phyloP scores from a whole-genome alignment of 495 filamentous ascomycete species.

The Penicillium cataractarum region DNA sequence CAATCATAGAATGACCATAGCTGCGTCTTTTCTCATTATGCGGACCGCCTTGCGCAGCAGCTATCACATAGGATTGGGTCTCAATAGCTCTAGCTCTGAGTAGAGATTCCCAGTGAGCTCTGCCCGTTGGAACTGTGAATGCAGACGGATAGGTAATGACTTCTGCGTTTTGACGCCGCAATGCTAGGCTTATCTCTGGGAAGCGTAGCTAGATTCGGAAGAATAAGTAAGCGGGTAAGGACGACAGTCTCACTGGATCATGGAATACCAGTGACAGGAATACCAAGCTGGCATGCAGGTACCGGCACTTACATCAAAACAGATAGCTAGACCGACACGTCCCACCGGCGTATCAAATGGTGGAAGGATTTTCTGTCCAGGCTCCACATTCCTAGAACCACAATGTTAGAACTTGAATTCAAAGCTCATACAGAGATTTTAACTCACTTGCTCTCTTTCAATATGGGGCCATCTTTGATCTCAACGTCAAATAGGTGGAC shows the following conservation, averaged over 20 bases:
- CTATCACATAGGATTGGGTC: constrained; percentile 84
- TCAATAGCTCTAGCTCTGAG: constrained; percentile 86
- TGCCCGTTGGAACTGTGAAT: constrained; percentile 86
- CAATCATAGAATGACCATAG: constrained; percentile 88
- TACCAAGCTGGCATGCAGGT: background rate
- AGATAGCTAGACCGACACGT: constrained; percentile 76
- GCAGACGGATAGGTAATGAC: constrained; percentile 87
- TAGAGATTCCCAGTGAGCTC: constrained; percentile 81
- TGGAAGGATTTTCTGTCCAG: constrained; percentile 57
- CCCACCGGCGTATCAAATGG: constrained; percentile 78
- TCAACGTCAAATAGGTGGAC: constrained; percentile 78
- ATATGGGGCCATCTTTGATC: constrained; percentile 60
- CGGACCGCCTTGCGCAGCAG: constrained; percentile 78
- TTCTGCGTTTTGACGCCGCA: constrained; percentile 70
- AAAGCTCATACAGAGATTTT: background rate
- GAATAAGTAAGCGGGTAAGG: background rate
- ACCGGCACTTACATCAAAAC: constrained; percentile 71
- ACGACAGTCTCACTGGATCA: too few relatives aligned
- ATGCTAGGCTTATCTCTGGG: constrained; percentile 70
- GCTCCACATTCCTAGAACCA: constrained; percentile 58
- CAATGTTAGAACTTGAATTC: background rate
- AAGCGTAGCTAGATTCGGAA: constrained; percentile 63
- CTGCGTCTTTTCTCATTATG: constrained; percentile 81
- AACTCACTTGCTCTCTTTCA: constrained; percentile 63
- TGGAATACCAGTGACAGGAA: background rate